A percentile compares a stretch with the other conserved stretches of the same genome.
These are phyloP conservation scores for Pontederia paniculata DNA, from an alignment of 176 grass and related monocot species.

Conservation along the genomic window DNA sequence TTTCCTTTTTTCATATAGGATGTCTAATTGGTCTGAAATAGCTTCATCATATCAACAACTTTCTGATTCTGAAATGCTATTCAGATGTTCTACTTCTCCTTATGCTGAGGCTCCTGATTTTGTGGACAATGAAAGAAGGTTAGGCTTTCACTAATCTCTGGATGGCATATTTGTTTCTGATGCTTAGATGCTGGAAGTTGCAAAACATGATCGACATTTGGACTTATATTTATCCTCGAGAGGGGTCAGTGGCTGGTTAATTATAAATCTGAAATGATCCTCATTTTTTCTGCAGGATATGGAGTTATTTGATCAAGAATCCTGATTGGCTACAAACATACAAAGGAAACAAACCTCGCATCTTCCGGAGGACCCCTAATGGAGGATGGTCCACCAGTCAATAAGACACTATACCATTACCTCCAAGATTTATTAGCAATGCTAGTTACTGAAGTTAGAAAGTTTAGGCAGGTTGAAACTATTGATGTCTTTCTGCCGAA, in stretches of 20 bases:
- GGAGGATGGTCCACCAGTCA: slow-evolving; percentile 49
- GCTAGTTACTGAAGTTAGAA: too few relatives aligned
- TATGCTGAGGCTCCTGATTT: slow-evolving; percentile 77
- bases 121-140: slow-evolving; percentile 91
- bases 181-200: slow-evolving; percentile 1
- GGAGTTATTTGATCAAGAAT: slow-evolving; percentile 60
- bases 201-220: not conserved
- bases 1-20: slow-evolving; percentile 39
- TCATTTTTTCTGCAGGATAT: slow-evolving; percentile 37
- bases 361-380: slow-evolving; percentile 40
- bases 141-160: not conserved
- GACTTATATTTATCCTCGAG: not conserved
- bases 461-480: too few relatives aligned
- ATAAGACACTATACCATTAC: too few relatives aligned
- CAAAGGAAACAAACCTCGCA: slow-evolving; percentile 29
- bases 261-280: not conserved
- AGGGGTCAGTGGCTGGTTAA: not conserved
- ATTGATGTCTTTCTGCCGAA: too few relatives aligned
- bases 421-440: too few relatives aligned
- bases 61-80: slow-evolving; percentile 59
- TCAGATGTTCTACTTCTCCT: slow-evolving; percentile 75
- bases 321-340: slow-evolving; percentile 78
- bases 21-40: slow-evolving; percentile 36
- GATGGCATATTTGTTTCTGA: not conserved
- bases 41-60: slow-evolving; percentile 37